Conservation (phyloP, 78 protist species). For the Emiliania huxleyi region DNA sequence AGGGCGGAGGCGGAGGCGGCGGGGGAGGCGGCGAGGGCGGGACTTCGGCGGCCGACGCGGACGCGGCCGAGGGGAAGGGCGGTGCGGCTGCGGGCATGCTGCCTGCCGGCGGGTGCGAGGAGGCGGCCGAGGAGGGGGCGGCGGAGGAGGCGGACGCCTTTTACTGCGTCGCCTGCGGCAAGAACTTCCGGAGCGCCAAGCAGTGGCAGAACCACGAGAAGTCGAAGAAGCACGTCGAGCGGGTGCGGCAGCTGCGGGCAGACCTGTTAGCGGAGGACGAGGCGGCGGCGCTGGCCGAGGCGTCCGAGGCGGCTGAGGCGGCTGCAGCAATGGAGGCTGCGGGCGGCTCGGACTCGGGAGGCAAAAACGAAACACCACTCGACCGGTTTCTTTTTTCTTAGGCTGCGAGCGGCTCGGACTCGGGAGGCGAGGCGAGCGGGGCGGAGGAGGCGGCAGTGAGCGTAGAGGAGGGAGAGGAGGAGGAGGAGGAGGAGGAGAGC, state of each 20-base stretch:
- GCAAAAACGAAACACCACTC: too few species aligned
- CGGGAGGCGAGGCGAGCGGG: not conserved
- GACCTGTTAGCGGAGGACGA: not conserved
- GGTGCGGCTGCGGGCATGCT: not conserved
- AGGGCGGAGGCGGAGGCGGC: not conserved
- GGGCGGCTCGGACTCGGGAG: not conserved
- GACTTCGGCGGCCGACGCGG: not conserved
- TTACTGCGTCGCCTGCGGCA: slow-evolving; percentile 65
- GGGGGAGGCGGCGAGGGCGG: not conserved
- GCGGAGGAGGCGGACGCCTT: not conserved
- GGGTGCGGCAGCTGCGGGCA: not conserved
- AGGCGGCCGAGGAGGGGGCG: not conserved
- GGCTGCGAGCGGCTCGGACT: too few species aligned
- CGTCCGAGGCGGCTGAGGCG: not conserved
- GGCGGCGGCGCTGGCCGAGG: not conserved
- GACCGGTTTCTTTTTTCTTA: too few species aligned
- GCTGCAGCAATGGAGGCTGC: not conserved
- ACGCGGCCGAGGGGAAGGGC: not conserved
- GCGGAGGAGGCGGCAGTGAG: not conserved
- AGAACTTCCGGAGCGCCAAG: slow-evolving; percentile 45
- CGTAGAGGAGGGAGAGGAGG: not conserved
- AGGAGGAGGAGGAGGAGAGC: not conserved
- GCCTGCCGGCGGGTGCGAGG: not conserved
- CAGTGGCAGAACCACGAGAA: slow-evolving; percentile 62
- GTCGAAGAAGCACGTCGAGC: slow-evolving; percentile 60